These are phyloP conservation scores for Trypanosoma rangeli DNA, from an alignment of 208 protist species.

Conservation along the genomic window DNA sequence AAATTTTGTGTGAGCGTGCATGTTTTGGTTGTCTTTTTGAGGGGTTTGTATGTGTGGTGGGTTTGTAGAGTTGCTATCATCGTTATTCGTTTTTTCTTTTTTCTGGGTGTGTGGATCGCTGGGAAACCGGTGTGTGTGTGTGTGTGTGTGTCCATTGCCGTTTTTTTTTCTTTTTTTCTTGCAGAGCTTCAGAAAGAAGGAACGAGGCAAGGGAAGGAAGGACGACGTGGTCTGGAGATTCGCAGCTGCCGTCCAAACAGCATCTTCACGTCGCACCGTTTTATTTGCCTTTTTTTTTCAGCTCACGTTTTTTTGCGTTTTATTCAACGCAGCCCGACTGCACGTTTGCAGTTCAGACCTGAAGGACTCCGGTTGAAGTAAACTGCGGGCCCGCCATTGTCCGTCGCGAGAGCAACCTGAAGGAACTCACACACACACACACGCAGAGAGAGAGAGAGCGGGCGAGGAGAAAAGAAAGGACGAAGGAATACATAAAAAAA, in stretches of 20 bases:
- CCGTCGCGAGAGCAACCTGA: not conserved
- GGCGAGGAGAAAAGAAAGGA: slow-evolving; percentile 1
- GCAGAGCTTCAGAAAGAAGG: not conserved
- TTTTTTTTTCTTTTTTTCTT: not conserved
- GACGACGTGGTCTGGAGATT: not conserved
- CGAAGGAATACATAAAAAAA: not conserved
- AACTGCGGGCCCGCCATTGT: not conserved
- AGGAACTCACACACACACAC: not conserved
- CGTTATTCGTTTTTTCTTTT: not conserved
- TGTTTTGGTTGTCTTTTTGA: not conserved
- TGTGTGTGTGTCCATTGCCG: not conserved
- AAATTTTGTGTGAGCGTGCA: not conserved
- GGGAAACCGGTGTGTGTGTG: not conserved
- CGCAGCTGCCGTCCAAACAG: not conserved
- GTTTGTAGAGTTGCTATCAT: not conserved
- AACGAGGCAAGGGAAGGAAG: not conserved
- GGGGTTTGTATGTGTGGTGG: not conserved
- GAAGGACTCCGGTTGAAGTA: not conserved
- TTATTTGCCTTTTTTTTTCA: slow-evolving; percentile 6
- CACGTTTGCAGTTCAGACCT: not conserved
- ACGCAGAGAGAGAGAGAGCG: not conserved
- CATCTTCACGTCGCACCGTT: not conserved
- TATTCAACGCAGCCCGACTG: slow-evolving; percentile 12
- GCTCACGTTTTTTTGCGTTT: slow-evolving; percentile 24
- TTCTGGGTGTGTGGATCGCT: not conserved